These are phyloP conservation scores for Gorgonomyces haynaldii DNA, from an alignment of 192 early-diverging fungal genomes.

Conservation along the genomic window DNA sequence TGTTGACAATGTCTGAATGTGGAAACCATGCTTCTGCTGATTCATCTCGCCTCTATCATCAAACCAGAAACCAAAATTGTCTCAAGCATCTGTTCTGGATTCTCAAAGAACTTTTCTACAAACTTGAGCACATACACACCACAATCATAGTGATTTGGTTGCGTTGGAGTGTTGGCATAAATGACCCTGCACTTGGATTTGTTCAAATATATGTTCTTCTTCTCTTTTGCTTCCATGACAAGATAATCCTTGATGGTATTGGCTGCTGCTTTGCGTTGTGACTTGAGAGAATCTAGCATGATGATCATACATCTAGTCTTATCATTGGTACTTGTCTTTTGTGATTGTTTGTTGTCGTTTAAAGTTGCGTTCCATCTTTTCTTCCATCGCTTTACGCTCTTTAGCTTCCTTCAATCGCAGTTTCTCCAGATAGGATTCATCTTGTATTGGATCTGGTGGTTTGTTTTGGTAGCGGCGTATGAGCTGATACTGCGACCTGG, in stretches of 20 bases:
- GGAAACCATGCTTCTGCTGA: background rate
- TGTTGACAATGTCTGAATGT: background rate
- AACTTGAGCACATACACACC: slow-evolving; percentile 79
- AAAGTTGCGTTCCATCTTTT: background rate
- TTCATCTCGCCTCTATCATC: background rate
- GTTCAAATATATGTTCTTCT: slow-evolving; percentile 22
- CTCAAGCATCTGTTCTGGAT: slow-evolving; percentile 26
- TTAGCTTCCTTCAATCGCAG: too few relatives aligned
- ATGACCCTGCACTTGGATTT: slow-evolving; percentile 18
- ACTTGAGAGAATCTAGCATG: slow-evolving; percentile 53
- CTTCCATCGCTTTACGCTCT: too few relatives aligned
- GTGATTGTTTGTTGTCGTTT: background rate
- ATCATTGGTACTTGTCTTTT: background rate
- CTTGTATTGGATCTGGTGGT: slow-evolving; percentile 1
- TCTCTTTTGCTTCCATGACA: slow-evolving; percentile 40
- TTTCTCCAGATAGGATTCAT: background rate
- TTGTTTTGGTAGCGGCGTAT: background rate
- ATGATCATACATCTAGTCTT: slow-evolving; percentile 36
- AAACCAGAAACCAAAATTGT: slow-evolving; percentile 27
- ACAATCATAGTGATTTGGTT: slow-evolving; percentile 75
- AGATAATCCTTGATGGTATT: slow-evolving; percentile 27
- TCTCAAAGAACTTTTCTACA: slow-evolving; percentile 54
- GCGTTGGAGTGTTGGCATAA: slow-evolving; percentile 43
- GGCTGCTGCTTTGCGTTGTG: slow-evolving; percentile 26
- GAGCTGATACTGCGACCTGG: background rate